Percentiles rank a stretch among this genome's conserved stretches.
Evolutionary conservation across 805 yeast species (phyloP).

Genomic region (Torulaspora franciscae): DNA sequence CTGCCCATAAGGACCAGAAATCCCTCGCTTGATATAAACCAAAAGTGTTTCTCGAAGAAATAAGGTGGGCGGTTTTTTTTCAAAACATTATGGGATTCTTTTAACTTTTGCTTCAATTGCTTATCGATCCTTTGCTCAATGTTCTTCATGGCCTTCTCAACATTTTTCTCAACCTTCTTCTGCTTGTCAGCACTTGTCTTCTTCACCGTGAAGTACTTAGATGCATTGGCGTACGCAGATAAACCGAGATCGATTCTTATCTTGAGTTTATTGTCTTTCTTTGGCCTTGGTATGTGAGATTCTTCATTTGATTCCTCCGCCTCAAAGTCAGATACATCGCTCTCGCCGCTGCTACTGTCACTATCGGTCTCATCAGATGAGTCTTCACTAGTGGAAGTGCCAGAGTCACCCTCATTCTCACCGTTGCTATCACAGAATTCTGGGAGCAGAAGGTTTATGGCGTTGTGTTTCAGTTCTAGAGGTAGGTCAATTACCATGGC

Average conservation of each 20-base stretch:
- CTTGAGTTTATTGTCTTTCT: slow-evolving; percentile 33
- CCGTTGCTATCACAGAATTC: slow-evolving; percentile 31
- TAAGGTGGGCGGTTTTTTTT: slow-evolving; percentile 63
- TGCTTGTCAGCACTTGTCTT: slow-evolving; percentile 74
- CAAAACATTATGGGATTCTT: slow-evolving; percentile 49
- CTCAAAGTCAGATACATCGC: slow-evolving; percentile 20
- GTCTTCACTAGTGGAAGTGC: slow-evolving; percentile 29
- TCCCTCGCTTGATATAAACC: slow-evolving; percentile 92
- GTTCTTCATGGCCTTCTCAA: slow-evolving; percentile 71
- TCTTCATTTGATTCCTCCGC: slow-evolving; percentile 13
- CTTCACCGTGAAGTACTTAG: slow-evolving; percentile 71
- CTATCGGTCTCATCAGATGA: slow-evolving; percentile 25
- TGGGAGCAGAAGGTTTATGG: slow-evolving; percentile 47
- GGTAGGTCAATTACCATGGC: slow-evolving; percentile 65
- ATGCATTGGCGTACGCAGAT: slow-evolving; percentile 86
- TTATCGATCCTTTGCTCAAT: slow-evolving; percentile 73
- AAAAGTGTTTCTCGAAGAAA: slow-evolving; percentile 91
- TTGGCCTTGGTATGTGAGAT: slow-evolving; percentile 8
- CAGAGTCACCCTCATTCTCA: slow-evolving; percentile 29
- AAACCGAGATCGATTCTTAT: slow-evolving; percentile 63
- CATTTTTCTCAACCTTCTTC: slow-evolving; percentile 70
- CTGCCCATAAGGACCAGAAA: slow-evolving; percentile 83
- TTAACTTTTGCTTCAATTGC: slow-evolving; percentile 61
- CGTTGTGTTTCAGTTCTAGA: slow-evolving; percentile 62
- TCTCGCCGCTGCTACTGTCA: slow-evolving; percentile 19